phyloP scores from a whole-genome alignment of 1,284 basidiomycete species.

The Abortiporus biennis region DNA sequence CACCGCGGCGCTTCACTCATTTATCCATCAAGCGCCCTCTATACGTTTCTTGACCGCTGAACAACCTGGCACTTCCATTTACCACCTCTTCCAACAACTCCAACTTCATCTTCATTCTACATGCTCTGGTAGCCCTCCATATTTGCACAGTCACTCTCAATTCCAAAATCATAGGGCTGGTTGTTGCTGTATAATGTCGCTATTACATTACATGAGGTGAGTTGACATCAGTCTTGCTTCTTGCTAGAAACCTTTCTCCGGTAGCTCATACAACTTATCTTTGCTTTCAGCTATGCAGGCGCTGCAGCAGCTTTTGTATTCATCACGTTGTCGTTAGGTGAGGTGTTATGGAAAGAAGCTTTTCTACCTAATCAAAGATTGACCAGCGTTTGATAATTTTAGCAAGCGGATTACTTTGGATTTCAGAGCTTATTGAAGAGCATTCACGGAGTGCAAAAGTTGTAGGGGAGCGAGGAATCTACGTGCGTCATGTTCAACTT shows the following conservation, averaged over 20 bases:
- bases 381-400: slow-evolving; percentile 7
- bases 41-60: not conserved
- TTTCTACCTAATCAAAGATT: not conserved
- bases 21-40: not conserved
- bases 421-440: slow-evolving; percentile 94
- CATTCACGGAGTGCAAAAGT: slow-evolving; percentile 76
- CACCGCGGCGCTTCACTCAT: slow-evolving; percentile 6
- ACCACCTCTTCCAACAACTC: no score
- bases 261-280: not conserved
- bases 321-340: slow-evolving; percentile 30
- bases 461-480: slow-evolving; percentile 77
- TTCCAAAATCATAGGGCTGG: not conserved
- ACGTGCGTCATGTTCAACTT: slow-evolving; percentile 49
- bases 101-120: no score
- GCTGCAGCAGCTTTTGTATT: slow-evolving; percentile 29
- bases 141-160: not conserved
- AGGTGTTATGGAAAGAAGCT: slow-evolving; percentile 3
- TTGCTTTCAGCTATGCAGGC: slow-evolving; percentile 25
- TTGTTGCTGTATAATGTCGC: slow-evolving; percentile 12
- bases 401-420: slow-evolving; percentile 90
- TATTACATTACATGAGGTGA: slow-evolving; percentile 20
- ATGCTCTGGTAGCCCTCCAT: slow-evolving; percentile 14
- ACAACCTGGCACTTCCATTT: no score
- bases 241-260: not conserved
- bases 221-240: no score